phyloP scores from a whole-genome alignment of 345 rosid genomes.

The Salix dunnii region DNA sequence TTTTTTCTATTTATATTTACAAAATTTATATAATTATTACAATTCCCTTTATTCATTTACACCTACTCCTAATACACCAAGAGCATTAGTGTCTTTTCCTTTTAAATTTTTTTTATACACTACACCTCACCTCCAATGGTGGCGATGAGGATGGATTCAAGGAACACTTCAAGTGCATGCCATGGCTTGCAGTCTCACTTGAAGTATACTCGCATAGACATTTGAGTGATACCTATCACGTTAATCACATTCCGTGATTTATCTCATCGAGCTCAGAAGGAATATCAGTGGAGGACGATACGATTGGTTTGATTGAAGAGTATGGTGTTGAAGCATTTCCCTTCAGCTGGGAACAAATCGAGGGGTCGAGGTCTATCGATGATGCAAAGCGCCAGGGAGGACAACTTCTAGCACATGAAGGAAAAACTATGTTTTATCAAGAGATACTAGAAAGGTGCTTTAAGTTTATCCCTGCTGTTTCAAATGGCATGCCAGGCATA shows the following conservation, averaged over 20 bases:
- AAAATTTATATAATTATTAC: too few relatives aligned
- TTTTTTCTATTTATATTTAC: too few relatives aligned
- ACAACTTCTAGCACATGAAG: too few relatives aligned
- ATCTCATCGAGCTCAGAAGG: constrained; percentile 49
- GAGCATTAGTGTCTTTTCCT: too few relatives aligned
- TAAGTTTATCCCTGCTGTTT: background rate
- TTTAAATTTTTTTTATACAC: too few relatives aligned
- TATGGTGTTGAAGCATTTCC: constrained; percentile 73
- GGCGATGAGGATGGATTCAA: constrained; percentile 50
- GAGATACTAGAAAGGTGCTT: constrained; percentile 51
- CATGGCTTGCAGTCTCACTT: constrained; percentile 80
- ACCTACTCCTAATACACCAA: too few relatives aligned
- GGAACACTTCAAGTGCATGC: constrained; percentile 66
- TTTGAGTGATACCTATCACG: too few relatives aligned
- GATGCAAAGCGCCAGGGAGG: constrained; percentile 57
- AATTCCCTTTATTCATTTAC: too few relatives aligned
- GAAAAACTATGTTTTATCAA: constrained; percentile 40
- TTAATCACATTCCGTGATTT: too few relatives aligned
- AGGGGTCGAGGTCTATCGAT: constrained; percentile 56
- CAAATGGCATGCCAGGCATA: background rate
- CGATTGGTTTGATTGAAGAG: constrained; percentile 59
- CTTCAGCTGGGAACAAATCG: constrained; percentile 53
- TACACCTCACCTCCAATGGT: constrained; percentile 69
- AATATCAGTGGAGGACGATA: constrained; percentile 43
- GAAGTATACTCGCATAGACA: constrained; percentile 34